These are phyloP conservation scores for Cystobasidium sp. DNA, from an alignment of 1,284 basidiomycete genomes.

Conservation along the genomic window DNA sequence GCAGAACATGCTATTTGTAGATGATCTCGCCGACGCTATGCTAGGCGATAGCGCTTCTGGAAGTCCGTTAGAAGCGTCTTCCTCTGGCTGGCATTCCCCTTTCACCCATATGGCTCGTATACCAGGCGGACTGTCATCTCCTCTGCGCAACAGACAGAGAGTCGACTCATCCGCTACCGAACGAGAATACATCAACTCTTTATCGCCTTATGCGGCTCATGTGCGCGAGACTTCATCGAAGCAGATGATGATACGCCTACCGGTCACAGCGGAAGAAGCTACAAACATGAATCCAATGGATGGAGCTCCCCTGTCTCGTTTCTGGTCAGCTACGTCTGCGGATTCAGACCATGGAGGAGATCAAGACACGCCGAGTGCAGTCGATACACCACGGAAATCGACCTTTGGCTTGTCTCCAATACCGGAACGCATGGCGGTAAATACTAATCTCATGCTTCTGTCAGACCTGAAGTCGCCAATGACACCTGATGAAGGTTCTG, in stretches of 20 bases:
- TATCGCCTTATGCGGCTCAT: conserved; percentile 15
- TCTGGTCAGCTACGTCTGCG: conserved; percentile 17
- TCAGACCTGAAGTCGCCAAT: conserved; percentile 48
- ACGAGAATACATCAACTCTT: not conserved
- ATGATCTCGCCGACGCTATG: conserved; percentile 91
- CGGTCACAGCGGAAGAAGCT: not conserved
- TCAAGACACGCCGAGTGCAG: not conserved
- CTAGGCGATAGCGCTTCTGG: conserved; percentile 6
- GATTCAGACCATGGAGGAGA: conserved; percentile 1
- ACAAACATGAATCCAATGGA: not conserved
- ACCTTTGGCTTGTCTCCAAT: not conserved
- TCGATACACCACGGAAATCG: not conserved
- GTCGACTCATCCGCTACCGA: conserved; percentile 13
- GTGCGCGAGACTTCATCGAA: conserved; percentile 1
- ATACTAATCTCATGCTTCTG: conserved; percentile 15
- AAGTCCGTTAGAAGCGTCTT: conserved; percentile 6
- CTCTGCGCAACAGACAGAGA: conserved; percentile 12
- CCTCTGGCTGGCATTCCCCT: not conserved
- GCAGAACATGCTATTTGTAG: conserved; percentile 85
- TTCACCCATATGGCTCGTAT: not conserved
- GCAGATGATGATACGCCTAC: not conserved
- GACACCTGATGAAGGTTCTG: conserved; percentile 56
- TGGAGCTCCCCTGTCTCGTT: conserved; percentile 2
- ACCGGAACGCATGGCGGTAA: not conserved
- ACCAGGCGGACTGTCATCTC: conserved; percentile 1